Evolutionary conservation across 495 filamentous ascomycete genomes (phyloP).

Genomic region (Podospora bellae-mahoneyi): DNA sequence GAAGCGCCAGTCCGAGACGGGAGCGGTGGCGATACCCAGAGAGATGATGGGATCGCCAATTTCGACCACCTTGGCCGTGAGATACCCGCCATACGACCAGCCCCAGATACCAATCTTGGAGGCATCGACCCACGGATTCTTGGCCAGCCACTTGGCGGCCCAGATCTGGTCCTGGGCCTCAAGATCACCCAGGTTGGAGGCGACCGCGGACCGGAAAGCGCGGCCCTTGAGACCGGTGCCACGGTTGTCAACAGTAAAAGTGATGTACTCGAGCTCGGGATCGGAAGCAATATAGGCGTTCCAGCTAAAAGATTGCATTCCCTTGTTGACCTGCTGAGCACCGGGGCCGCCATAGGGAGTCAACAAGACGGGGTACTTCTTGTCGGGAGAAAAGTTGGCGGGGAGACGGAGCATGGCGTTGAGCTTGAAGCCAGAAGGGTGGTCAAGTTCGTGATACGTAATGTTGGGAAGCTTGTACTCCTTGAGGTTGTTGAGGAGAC

Average conservation of each 20-base stretch:
- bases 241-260: conserved; percentile 54
- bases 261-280: conserved; percentile 55
- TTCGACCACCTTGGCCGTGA: conserved; percentile 55
- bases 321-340: conserved; percentile 49
- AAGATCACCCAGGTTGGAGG: conserved; percentile 48
- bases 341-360: conserved; percentile 56
- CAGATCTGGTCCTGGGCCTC: conserved; percentile 57
- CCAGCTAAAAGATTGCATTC: conserved; percentile 44
- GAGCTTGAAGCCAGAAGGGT: conserved; percentile 47
- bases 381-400: conserved; percentile 46
- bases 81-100: conserved; percentile 59
- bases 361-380: conserved; percentile 56
- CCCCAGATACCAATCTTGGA: conserved; percentile 56
- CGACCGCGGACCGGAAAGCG: conserved; percentile 46
- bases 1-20: conserved; percentile 58
- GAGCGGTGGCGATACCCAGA: conserved; percentile 51
- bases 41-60: conserved; percentile 49
- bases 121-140: conserved; percentile 45
- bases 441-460: conserved; percentile 45
- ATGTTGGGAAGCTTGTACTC: conserved; percentile 51
- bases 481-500: conserved; percentile 42
- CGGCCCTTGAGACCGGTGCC: conserved; percentile 55
- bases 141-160: conserved; percentile 48
- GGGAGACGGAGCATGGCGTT: conserved; percentile 50
- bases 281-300: conserved; percentile 54